Percentiles rank a stretch among this genome's conserved stretches.
Conservation (phyloP, 345 rosid genomes). For the Microcos paniculata region DNA sequence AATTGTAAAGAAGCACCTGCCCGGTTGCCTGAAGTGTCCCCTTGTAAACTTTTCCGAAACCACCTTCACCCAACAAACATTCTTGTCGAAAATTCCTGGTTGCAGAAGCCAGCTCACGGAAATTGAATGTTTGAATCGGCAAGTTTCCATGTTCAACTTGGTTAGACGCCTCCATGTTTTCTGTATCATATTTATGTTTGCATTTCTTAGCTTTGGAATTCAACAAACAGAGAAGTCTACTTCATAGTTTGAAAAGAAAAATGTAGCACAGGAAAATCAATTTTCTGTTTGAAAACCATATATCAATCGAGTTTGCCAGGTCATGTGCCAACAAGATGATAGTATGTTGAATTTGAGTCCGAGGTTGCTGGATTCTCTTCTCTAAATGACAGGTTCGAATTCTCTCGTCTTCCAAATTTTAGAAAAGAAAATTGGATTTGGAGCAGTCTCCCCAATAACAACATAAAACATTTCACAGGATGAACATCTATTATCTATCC, state of each 20-base stretch:
- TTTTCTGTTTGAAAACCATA: no score
- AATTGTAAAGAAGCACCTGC: conserved; percentile 39
- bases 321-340: no score
- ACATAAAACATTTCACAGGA: no score
- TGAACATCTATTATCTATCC: background rate
- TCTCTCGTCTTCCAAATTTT: no score
- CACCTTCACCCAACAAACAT: conserved; percentile 75
- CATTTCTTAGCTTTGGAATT: conserved; percentile 28
- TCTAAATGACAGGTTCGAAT: no score
- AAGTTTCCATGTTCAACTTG: conserved; percentile 16
- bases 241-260: no score
- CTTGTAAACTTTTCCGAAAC: conserved; percentile 72
- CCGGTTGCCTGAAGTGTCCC: conserved; percentile 59
- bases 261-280: background rate
- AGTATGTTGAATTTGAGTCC: no score
- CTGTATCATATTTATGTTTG: conserved; percentile 5
- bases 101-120: conserved; percentile 73
- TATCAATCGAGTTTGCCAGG: no score
- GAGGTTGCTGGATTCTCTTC: no score
- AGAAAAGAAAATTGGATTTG: no score
- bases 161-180: conserved; percentile 9
- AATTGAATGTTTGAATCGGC: conserved; percentile 35
- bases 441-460: no score
- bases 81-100: conserved; percentile 77
- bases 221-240: background rate